These are phyloP conservation scores for Brassica hybrid DNA, from an alignment of 441 rosid genomes.

Conservation along the genomic window DNA sequence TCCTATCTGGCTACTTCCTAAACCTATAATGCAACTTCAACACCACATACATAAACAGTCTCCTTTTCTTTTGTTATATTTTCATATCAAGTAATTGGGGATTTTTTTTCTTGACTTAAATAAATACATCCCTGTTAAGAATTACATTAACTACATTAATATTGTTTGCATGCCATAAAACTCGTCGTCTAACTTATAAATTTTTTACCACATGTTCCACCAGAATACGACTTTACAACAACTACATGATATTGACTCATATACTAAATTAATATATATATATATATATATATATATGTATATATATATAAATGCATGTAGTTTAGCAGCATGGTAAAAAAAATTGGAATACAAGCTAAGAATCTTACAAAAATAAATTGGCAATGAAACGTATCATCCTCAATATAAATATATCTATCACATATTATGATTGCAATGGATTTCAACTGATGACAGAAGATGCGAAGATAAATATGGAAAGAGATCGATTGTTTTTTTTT, in stretches of 20 bases:
- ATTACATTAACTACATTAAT: background rate
- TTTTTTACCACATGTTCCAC: constrained; percentile 9
- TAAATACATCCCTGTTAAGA: constrained; percentile 1
- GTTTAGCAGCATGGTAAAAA: background rate
- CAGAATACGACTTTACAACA: background rate
- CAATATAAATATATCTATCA: background rate
- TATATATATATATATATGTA: too few species aligned
- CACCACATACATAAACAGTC: constrained; percentile 12
- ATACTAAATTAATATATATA: too few species aligned
- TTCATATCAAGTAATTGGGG: constrained; percentile 4
- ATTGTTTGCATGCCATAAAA: background rate
- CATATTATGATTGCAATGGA: constrained; percentile 24
- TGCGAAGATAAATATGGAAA: constrained; percentile 40
- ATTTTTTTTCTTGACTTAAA: background rate
- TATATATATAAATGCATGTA: background rate
- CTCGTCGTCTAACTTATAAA: background rate
- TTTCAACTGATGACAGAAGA: constrained; percentile 25
- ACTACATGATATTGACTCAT: background rate
- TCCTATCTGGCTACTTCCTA: constrained; percentile 8
- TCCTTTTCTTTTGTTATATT: background rate
- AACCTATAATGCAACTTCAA: constrained; percentile 33
- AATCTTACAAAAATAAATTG: background rate
- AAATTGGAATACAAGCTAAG: background rate
- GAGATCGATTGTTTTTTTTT: constrained; percentile 34
- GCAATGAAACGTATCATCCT: background rate